Conservation (phyloP, 2,329 filamentous ascomycete genomes). For the Metarhizium guizhouense region DNA sequence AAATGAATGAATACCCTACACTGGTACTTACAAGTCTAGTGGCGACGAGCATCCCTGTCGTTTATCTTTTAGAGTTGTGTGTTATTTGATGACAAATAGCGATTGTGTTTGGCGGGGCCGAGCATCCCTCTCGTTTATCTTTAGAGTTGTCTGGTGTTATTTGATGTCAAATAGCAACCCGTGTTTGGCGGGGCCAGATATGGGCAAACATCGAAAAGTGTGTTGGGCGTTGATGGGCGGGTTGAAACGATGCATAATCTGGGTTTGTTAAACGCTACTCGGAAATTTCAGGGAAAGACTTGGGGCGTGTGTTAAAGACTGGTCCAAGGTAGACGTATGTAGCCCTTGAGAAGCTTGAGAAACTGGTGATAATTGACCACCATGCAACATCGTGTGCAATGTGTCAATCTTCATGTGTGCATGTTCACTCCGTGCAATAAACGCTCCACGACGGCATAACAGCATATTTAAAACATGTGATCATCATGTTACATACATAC, state of each 20-base stretch:
- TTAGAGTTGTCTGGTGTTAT: not conserved
- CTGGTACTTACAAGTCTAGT: constrained; percentile 4
- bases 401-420: not conserved
- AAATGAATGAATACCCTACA: constrained; percentile 5
- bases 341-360: not conserved
- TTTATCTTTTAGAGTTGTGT: not conserved
- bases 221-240: not conserved
- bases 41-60: not conserved
- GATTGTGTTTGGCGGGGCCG: not conserved
- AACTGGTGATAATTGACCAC: not conserved
- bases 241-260: not conserved
- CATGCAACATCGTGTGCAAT: not conserved
- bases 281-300: not conserved
- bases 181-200: not conserved
- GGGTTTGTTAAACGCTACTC: not conserved
- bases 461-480: not conserved
- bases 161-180: too few relatives aligned
- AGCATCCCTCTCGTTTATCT: not conserved
- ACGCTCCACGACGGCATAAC: too few relatives aligned
- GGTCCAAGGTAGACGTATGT: not conserved
- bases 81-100: not conserved
- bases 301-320: not conserved
- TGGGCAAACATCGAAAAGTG: not conserved
- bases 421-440: too few relatives aligned
- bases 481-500: not conserved